phyloP scores from a whole-genome alignment of 1,139 yeast species.

The Saccharomycopsis hybrid region DNA sequence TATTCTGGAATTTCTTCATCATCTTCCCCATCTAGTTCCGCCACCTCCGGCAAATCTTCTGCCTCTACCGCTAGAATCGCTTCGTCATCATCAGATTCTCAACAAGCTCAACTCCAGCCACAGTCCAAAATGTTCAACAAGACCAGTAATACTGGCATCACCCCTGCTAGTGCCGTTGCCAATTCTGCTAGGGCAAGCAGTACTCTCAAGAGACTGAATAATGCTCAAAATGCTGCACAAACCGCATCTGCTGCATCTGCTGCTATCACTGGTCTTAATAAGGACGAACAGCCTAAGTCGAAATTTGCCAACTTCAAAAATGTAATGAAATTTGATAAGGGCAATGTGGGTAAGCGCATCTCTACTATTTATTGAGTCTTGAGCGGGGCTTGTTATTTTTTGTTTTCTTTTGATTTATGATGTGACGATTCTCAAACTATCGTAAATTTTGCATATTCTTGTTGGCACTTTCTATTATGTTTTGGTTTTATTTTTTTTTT shows the following conservation, averaged over 20 bases:
- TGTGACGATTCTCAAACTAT: not conserved
- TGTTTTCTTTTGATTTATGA: not conserved
- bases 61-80: too few species aligned
- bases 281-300: not conserved
- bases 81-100: too few species aligned
- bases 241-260: too few species aligned
- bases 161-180: too few species aligned
- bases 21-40: not conserved
- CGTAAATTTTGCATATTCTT: too few species aligned
- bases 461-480: not conserved
- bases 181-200: not conserved
- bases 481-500: not conserved
- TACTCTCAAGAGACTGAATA: not conserved
- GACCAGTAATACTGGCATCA: too few species aligned
- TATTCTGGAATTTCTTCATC: too few species aligned
- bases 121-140: too few species aligned
- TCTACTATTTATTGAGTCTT: not conserved
- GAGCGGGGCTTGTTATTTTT: not conserved
- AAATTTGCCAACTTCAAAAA: slow-evolving; percentile 2
- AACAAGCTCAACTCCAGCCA: too few species aligned
- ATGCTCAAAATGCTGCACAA: too few species aligned
- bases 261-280: not conserved
- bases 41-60: not conserved
- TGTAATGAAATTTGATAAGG: not conserved
- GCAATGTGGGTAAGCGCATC: not conserved